Conservation (phyloP, 495 filamentous ascomycete species). For the Extremus antarcticus region DNA sequence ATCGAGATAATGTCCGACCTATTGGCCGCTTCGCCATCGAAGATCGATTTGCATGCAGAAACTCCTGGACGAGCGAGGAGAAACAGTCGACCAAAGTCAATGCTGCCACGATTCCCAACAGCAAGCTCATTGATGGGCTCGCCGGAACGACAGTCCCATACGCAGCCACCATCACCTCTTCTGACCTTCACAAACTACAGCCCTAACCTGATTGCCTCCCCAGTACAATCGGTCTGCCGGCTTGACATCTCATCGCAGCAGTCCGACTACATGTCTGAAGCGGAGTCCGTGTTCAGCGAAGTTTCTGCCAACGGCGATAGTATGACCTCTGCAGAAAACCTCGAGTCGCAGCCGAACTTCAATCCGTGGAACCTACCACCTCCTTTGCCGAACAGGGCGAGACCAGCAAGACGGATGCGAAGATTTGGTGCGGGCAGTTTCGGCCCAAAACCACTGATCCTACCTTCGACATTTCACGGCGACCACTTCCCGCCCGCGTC, state of each 20-base stretch:
- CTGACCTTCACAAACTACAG: slow-evolving; percentile 1
- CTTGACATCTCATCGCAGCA: slow-evolving; percentile 1
- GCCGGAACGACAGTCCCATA: slow-evolving; percentile 4
- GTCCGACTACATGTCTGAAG: slow-evolving; percentile 11
- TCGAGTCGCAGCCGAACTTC: not conserved
- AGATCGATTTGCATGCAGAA: slow-evolving; percentile 14
- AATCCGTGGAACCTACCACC: slow-evolving; percentile 17
- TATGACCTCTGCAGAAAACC: slow-evolving; percentile 7
- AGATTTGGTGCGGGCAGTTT: slow-evolving; percentile 16
- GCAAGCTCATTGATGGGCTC: slow-evolving; percentile 10
- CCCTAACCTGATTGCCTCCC: not conserved
- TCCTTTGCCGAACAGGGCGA: not conserved
- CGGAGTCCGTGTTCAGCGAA: slow-evolving; percentile 19
- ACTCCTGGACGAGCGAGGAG: slow-evolving; percentile 3
- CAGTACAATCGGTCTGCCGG: not conserved
- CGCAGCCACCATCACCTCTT: slow-evolving; percentile 6
- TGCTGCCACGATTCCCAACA: slow-evolving; percentile 22
- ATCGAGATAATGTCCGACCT: slow-evolving; percentile 20
- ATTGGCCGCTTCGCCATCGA: slow-evolving; percentile 18
- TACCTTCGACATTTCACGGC: slow-evolving; percentile 14
- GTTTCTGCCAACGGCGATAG: slow-evolving; percentile 9
- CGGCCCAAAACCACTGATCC: slow-evolving; percentile 17
- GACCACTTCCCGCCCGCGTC: slow-evolving; percentile 5
- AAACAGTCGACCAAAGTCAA: slow-evolving; percentile 17
- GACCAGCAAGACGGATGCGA: slow-evolving; percentile 16